Percentiles rank a stretch among this genome's conserved stretches.
Conservation (phyloP, 2,329 filamentous ascomycete species). For the Chaetothyriales sp. region DNA sequence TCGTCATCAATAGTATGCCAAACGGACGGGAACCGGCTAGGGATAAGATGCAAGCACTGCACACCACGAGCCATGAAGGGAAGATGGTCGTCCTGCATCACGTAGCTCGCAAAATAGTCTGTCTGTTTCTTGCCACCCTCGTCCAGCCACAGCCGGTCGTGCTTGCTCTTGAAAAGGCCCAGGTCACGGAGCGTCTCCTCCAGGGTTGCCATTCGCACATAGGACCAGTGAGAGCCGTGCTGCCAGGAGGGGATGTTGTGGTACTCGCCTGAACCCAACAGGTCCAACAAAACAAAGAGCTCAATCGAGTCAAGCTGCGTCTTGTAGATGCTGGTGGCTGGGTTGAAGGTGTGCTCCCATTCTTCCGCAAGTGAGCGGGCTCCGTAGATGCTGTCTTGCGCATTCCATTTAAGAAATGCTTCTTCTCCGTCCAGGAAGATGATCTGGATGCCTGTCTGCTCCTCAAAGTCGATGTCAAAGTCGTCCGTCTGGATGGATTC, state of each 20-base stretch:
- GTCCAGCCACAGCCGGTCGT: slow-evolving; percentile 18
- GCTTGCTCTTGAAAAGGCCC: slow-evolving; percentile 48
- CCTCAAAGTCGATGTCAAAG: slow-evolving; percentile 41
- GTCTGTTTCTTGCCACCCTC: slow-evolving; percentile 21
- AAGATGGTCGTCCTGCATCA: slow-evolving; percentile 73
- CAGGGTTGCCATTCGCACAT: slow-evolving; percentile 56
- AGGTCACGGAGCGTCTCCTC: slow-evolving; percentile 60
- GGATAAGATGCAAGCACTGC: slow-evolving; percentile 78
- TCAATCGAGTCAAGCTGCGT: slow-evolving; percentile 65
- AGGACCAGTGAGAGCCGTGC: slow-evolving; percentile 83
- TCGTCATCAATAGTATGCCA: slow-evolving; percentile 84
- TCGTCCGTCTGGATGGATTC: slow-evolving; percentile 46
- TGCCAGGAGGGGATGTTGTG: slow-evolving; percentile 76
- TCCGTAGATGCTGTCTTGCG: slow-evolving; percentile 74
- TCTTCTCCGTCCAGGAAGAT: slow-evolving; percentile 88
- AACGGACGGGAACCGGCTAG: slow-evolving; percentile 61
- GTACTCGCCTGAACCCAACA: slow-evolving; percentile 51
- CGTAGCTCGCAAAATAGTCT: slow-evolving; percentile 32
- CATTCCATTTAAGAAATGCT: slow-evolving; percentile 68
- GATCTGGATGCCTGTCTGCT: slow-evolving; percentile 73
- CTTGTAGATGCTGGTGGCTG: slow-evolving; percentile 57
- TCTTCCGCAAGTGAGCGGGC: slow-evolving; percentile 63
- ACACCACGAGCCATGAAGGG: slow-evolving; percentile 82
- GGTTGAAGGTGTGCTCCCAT: slow-evolving; percentile 60
- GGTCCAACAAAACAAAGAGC: slow-evolving; percentile 80